Percentiles rank a stretch among this genome's conserved stretches.
These are phyloP conservation scores for Ramaria rubella DNA, from an alignment of 768 basidiomycete genomes.

Conservation along the genomic window DNA sequence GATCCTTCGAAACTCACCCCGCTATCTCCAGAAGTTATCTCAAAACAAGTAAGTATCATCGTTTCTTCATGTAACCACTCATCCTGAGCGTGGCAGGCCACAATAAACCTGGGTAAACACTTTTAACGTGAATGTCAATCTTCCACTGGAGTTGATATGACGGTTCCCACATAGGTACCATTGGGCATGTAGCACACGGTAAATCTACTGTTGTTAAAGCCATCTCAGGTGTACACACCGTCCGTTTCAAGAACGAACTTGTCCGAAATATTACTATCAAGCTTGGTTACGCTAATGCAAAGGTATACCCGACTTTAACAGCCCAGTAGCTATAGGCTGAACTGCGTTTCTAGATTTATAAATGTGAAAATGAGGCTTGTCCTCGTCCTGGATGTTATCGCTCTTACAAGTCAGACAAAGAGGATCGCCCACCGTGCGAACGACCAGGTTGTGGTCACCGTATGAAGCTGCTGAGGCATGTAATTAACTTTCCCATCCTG, in stretches of 20 bases:
- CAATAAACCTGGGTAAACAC: slow-evolving; percentile 80
- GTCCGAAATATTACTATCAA: slow-evolving; percentile 99
- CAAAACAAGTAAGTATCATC: slow-evolving; percentile 64
- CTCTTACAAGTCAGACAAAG: slow-evolving; percentile 91
- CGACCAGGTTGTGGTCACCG: slow-evolving; percentile 83
- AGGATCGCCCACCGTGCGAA: slow-evolving; percentile 90
- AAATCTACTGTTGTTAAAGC: slow-evolving; percentile 97
- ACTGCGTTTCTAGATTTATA: slow-evolving; percentile 74
- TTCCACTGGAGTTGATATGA: not conserved
- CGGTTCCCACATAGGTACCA: slow-evolving; percentile 59
- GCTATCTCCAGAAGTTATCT: slow-evolving; percentile 83
- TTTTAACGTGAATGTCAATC: not conserved
- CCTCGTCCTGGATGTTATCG: slow-evolving; percentile 92
- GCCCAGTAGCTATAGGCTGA: not conserved
- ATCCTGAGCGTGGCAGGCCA: slow-evolving; percentile 53
- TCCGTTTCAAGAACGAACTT: slow-evolving; percentile 98
- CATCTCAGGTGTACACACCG: slow-evolving; percentile 97
- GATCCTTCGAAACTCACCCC: slow-evolving; percentile 81
- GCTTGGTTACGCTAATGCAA: slow-evolving; percentile 98
- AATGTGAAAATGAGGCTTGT: slow-evolving; percentile 91
- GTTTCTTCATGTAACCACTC: not conserved
- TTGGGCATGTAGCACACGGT: slow-evolving; percentile 98
- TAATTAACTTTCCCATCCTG: not conserved
- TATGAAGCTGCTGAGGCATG: slow-evolving; percentile 78
- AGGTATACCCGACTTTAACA: slow-evolving; percentile 45